A percentile compares a stretch with the other conserved stretches of the same genome.
These are phyloP conservation scores for Monascus purpureus DNA, from an alignment of 495 filamentous ascomycete genomes.

Conservation along the genomic window DNA sequence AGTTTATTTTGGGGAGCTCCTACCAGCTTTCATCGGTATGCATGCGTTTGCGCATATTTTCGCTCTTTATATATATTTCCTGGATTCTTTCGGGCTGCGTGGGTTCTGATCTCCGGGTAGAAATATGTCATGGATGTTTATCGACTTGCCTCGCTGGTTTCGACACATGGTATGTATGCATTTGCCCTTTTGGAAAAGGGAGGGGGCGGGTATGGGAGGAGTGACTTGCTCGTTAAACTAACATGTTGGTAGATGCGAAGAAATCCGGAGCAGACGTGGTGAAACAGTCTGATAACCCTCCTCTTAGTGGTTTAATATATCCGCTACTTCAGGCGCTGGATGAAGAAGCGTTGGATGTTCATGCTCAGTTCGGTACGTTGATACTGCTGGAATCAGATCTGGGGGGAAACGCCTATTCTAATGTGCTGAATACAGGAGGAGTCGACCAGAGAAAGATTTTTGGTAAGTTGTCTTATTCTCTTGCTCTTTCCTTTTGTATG, in stretches of 20 bases:
- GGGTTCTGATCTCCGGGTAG: conserved; percentile 10
- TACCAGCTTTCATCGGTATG: conserved; percentile 44
- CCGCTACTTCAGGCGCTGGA: conserved; percentile 70
- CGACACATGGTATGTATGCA: conserved; percentile 35
- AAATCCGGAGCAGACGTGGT: conserved; percentile 88
- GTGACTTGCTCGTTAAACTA: no score
- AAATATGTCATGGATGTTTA: conserved; percentile 31
- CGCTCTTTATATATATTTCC: background rate
- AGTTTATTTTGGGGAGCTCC: conserved; percentile 70
- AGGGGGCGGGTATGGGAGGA: no score
- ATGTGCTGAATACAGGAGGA: background rate
- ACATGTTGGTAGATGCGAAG: conserved; percentile 43
- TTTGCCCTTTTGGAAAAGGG: conserved; percentile 10
- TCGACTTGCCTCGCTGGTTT: conserved; percentile 33
- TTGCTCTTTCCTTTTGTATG: conserved; percentile 29
- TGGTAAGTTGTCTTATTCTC: conserved; percentile 43
- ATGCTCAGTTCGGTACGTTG: conserved; percentile 52
- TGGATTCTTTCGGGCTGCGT: conserved; percentile 3
- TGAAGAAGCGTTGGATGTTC: conserved; percentile 76
- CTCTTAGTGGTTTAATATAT: conserved; percentile 71
- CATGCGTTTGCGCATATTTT: no score
- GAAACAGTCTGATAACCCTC: conserved; percentile 68
- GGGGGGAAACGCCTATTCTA: background rate
- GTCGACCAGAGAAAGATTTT: conserved; percentile 91
- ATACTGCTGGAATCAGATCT: background rate